Evolutionary conservation across 306 rosid species (phyloP), one percentile per base, ranked within the genome.

Genomic region (Sindora glabra): DNA sequence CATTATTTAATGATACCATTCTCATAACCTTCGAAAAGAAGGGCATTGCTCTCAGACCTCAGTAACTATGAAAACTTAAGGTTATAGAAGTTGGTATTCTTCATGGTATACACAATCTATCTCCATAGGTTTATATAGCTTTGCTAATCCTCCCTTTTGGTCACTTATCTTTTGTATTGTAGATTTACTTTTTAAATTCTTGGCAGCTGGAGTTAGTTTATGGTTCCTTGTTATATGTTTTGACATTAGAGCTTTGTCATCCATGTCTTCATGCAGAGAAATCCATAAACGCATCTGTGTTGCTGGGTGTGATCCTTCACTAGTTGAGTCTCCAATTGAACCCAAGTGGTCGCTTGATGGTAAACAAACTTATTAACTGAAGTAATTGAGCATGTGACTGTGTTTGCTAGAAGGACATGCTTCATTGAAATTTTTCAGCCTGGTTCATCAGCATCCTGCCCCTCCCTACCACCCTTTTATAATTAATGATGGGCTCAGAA

Each of bases 341-440:
- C 99, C 99, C 24, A 89, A 89, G 89, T 94, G 99, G 99, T 89
- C 99, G 21, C 62, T 95, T 15, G 46, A 59, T 59, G 99, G 99
- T 92, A 78, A 36, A 6, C 22, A 68, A 61, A 47, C 45, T 69
- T 46, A 22, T 12, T 40, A 33, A 15, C 12, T 17, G 10, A 55
- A 26, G 49, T 16, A 38, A 29, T n/a, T 42, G 8, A 56, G 26
- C 16, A 13, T 72, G 63, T 49, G 49, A 39, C 61, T 68, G 17
- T 54, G 34, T 48, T 51, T 30, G 24, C 36, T 36, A 13, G 25
- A 5, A 10, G 10, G 64, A 59, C n/a, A 14, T 50, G 9, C 19
- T 52, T 52, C 34, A 15, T 50, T 41, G 34, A 27, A 38, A 45
- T 23, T 46, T 40, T 41, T 10, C 30, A 13, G 58, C 26, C 34